Conservation (phyloP, 495 filamentous ascomycete species). For the Trichoderma asperelloides region DNA sequence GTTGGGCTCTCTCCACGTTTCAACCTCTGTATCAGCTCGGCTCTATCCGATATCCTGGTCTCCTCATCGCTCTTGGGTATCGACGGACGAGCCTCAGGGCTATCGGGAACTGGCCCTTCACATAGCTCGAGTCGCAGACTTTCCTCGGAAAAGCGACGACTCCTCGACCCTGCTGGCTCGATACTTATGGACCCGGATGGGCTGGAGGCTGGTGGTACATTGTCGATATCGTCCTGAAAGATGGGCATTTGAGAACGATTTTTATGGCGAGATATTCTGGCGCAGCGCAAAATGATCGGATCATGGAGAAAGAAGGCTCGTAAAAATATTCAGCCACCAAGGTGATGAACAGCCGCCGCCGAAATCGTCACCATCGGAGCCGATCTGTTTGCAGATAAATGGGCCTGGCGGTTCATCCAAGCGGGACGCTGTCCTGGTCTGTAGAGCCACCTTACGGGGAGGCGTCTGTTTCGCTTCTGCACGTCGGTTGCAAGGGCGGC, state of each 20-base stretch:
- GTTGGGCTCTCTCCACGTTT: slow-evolving; percentile 72
- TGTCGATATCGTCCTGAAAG: slow-evolving; percentile 40
- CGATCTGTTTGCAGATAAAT: neutral
- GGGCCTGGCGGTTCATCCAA: slow-evolving; percentile 4
- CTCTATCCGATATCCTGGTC: slow-evolving; percentile 46
- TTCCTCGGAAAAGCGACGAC: slow-evolving; percentile 35
- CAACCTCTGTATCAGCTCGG: slow-evolving; percentile 73
- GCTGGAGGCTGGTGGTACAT: slow-evolving; percentile 13
- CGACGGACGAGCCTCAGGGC: slow-evolving; percentile 22
- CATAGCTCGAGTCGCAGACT: slow-evolving; percentile 49
- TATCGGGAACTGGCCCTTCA: slow-evolving; percentile 44
- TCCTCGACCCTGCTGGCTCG: slow-evolving; percentile 15
- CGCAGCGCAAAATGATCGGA: neutral
- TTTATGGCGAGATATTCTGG: neutral
- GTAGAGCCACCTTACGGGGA: neutral
- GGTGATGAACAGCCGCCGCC: neutral
- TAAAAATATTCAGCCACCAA: neutral
- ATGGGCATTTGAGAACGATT: slow-evolving; percentile 43
- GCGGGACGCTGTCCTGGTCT: neutral
- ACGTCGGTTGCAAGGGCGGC: neutral
- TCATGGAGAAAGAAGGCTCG: slow-evolving; percentile 12
- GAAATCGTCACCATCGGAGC: slow-evolving; percentile 1
- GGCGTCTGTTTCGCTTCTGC: neutral
- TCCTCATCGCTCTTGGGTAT: slow-evolving; percentile 16
- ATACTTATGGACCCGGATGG: slow-evolving; percentile 11